Percentiles rank a stretch among this genome's conserved stretches.
Conservation (phyloP, 2,329 filamentous ascomycete species). For the Monosporascus sp. region DNA sequence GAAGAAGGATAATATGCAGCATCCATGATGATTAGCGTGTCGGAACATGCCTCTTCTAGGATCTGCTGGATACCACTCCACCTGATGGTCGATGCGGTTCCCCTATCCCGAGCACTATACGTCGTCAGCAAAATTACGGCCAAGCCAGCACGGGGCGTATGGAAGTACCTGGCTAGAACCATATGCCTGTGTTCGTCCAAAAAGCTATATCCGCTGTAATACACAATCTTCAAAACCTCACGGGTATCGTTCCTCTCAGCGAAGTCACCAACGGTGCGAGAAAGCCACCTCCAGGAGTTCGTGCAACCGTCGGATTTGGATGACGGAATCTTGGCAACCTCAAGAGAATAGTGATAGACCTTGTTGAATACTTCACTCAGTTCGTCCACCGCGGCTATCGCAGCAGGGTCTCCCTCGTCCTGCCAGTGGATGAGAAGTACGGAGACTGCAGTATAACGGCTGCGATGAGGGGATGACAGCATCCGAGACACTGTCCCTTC, state of each 20-base stretch:
- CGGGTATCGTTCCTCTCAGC: slow-evolving; percentile 47
- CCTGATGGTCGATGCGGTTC: slow-evolving; percentile 41
- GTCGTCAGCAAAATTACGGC: slow-evolving; percentile 14
- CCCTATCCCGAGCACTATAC: slow-evolving; percentile 40
- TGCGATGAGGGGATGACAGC: slow-evolving; percentile 43
- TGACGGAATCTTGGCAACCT: slow-evolving; percentile 45
- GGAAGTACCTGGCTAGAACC: slow-evolving; percentile 47
- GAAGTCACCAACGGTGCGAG: slow-evolving; percentile 45
- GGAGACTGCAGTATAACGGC: slow-evolving; percentile 48
- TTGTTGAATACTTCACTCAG: slow-evolving; percentile 45
- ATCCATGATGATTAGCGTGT: slow-evolving; percentile 55
- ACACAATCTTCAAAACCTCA: slow-evolving; percentile 53
- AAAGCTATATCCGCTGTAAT: slow-evolving; percentile 51
- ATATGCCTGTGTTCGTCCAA: slow-evolving; percentile 51
- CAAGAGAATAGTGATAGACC: slow-evolving; percentile 45
- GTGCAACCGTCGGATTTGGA: slow-evolving; percentile 37
- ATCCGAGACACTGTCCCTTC: slow-evolving; percentile 45
- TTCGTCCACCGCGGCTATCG: slow-evolving; percentile 38
- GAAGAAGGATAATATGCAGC: slow-evolving; percentile 52
- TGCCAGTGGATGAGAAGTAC: slow-evolving; percentile 53
- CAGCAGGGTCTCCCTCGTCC: slow-evolving; percentile 42
- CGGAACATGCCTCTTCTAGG: slow-evolving; percentile 49
- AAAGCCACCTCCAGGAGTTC: slow-evolving; percentile 50
- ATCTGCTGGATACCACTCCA: slow-evolving; percentile 53
- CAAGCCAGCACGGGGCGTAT: neutral